phyloP scores from a whole-genome alignment of 2,329 filamentous ascomycete species.

The Fusarium drepaniforme region DNA sequence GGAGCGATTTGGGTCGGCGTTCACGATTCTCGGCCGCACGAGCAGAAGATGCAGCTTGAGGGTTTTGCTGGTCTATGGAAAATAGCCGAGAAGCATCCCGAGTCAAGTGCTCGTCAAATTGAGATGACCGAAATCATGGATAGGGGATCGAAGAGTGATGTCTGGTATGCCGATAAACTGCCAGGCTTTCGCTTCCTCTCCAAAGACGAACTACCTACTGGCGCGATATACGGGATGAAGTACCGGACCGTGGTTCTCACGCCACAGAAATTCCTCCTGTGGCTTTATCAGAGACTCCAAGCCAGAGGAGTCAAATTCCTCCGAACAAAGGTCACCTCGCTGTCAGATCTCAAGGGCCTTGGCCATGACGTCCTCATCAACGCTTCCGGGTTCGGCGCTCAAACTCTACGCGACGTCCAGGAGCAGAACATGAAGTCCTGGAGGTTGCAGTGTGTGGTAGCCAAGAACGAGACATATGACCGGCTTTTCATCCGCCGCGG shows the following conservation, averaged over 20 bases:
- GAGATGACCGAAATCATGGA: constrained; percentile 30
- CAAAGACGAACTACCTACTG: background rate
- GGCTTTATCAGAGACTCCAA: background rate
- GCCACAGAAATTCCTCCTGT: background rate
- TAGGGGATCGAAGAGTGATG: background rate
- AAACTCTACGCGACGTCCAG: background rate
- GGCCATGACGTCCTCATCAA: background rate
- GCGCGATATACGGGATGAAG: background rate
- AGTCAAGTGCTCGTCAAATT: constrained; percentile 22
- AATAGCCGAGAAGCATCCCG: constrained; percentile 23
- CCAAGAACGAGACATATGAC: background rate
- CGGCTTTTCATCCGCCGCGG: background rate
- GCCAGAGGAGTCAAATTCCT: background rate
- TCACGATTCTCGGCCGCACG: constrained; percentile 27
- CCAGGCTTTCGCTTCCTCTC: background rate
- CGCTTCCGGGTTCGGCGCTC: background rate
- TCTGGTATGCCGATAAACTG: constrained; percentile 9
- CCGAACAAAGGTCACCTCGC: background rate
- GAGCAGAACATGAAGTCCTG: background rate
- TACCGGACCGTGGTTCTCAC: background rate
- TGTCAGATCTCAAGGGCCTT: background rate
- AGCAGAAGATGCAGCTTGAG: constrained; percentile 46
- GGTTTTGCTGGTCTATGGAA: constrained; percentile 20
- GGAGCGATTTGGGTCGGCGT: constrained; percentile 33
- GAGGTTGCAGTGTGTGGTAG: background rate